Base-by-base conservation (phyloP, 768 basidiomycete species). In the Chlorophyllum brunneum region DNA sequence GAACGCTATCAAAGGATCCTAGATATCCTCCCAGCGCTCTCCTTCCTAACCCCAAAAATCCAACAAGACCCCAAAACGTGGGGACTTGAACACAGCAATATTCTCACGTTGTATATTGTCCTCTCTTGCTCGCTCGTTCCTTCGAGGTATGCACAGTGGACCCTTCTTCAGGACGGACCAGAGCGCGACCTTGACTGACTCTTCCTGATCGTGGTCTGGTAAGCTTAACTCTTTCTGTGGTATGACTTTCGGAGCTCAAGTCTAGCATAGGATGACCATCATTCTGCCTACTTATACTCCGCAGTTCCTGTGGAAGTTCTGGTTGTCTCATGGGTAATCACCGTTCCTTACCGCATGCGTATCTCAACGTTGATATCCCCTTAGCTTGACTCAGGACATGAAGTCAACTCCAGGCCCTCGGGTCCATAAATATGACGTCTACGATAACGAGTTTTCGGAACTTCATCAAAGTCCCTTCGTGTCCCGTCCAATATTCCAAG, bases 351-450 rank as follows among this genome's bases (percentile, higher is more conserved):
- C 11, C 22, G 18, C 5, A 5, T 2, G 6, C 24, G 39, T 13
- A 5, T 23, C 8, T 7, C n/a, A 38, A 48, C n/a, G 9, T 22
- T 37, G 24, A 39, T 16, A 18, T 43, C n/a, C 16, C 31, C 15
- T 2, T 23, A 54, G 52, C 18, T 38, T 39, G 18, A 44, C 52
- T 5, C 41, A 45, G n/a, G 42, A 44, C 15, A 37, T 50, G n/a
- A 37, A 34, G 36, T 38, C 30, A 3, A 38, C 42, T 31, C 37
- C 48, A 2, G 31, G 41, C 56, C 61, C 74, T 58, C 58, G 79
- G 26, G 58, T 83, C 27, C 80, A 82, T 57, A 59, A 74, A 2
- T 82, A 81, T 55, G 73, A 82, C 54, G 70, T 79, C 5, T 80
- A 78, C 56, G 66, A 78, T 26, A 79, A 81, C 57, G 65, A 69